phyloP scores from a whole-genome alignment of 1,284 basidiomycete species.

The Fomitiporia mediterranea region DNA sequence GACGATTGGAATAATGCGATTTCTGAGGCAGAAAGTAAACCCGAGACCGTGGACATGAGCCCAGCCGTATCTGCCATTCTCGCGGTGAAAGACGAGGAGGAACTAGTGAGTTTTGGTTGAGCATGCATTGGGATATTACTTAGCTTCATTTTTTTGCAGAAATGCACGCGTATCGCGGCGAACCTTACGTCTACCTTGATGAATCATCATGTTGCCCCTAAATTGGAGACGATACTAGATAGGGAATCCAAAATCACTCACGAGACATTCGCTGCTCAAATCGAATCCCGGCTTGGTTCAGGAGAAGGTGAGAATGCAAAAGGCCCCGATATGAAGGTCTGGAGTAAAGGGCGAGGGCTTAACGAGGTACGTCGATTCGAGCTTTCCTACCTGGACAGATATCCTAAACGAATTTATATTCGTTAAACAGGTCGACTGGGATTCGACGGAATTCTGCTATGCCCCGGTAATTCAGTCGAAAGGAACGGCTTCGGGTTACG shows the following conservation, averaged over 20 bases:
- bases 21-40: constrained; percentile 46
- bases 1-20: constrained; percentile 74
- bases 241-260: constrained; percentile 88
- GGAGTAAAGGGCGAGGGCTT: constrained; percentile 75
- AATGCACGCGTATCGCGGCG: constrained; percentile 71
- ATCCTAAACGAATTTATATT: constrained; percentile 13
- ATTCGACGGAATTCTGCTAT: constrained; percentile 88
- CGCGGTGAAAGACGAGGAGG: constrained; percentile 88
- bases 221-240: constrained; percentile 89
- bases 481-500: constrained; percentile 77
- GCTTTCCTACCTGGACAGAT: constrained; percentile 10
- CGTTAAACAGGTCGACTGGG: constrained; percentile 73
- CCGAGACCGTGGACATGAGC: constrained; percentile 78
- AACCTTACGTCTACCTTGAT: constrained; percentile 84
- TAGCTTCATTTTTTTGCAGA: constrained; percentile 46
- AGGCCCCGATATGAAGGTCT: constrained; percentile 85
- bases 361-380: constrained; percentile 51
- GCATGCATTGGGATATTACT: no score
- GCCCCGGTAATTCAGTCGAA: constrained; percentile 95
- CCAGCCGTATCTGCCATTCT: constrained; percentile 74
- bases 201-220: constrained; percentile 81
- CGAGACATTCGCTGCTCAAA: constrained; percentile 76
- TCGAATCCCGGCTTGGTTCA: constrained; percentile 84
- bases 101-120: constrained; percentile 76
- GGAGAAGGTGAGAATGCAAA: constrained; percentile 73